Evolutionary conservation across 352 stramenopile genomes (phyloP).

Genomic region (Phytophthora tubulina): DNA sequence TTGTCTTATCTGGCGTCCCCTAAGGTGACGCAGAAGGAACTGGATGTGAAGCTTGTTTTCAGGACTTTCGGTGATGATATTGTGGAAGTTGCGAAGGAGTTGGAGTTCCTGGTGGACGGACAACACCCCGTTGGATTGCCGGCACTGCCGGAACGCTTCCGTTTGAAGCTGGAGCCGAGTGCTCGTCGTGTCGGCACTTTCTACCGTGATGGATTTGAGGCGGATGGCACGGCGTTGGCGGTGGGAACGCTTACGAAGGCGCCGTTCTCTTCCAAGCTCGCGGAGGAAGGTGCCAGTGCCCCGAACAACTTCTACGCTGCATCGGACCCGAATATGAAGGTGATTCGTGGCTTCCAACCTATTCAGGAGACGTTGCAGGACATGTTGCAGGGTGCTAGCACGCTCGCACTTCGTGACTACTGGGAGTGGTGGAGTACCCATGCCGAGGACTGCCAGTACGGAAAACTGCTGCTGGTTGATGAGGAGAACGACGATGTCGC

Average conservation of each 20-base stretch:
- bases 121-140: slow-evolving; percentile 62
- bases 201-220: slow-evolving; percentile 74
- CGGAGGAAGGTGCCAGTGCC: slow-evolving; percentile 38
- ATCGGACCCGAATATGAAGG: slow-evolving; percentile 38
- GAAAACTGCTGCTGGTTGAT: slow-evolving; percentile 77
- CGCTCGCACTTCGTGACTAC: slow-evolving; percentile 81
- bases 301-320: slow-evolving; percentile 54
- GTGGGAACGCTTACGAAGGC: slow-evolving; percentile 72
- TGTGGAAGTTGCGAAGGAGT: slow-evolving; percentile 74
- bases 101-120: slow-evolving; percentile 74
- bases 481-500: slow-evolving; percentile 27
- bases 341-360: slow-evolving; percentile 65
- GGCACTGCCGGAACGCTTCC: slow-evolving; percentile 58
- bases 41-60: slow-evolving; percentile 76
- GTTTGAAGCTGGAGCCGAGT: slow-evolving; percentile 48
- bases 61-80: slow-evolving; percentile 88
- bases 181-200: slow-evolving; percentile 64
- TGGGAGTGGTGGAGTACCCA: slow-evolving; percentile 90
- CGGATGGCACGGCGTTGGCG: slow-evolving; percentile 64
- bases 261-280: slow-evolving; percentile 55
- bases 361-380: slow-evolving; percentile 54
- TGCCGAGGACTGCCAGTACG: slow-evolving; percentile 77
- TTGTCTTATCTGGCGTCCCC: slow-evolving; percentile 58
- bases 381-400: slow-evolving; percentile 50
- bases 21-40: slow-evolving; percentile 27